Evolutionary conservation across 2,329 filamentous ascomycete genomes (phyloP).

Genomic region (Metarhizium sp.): DNA sequence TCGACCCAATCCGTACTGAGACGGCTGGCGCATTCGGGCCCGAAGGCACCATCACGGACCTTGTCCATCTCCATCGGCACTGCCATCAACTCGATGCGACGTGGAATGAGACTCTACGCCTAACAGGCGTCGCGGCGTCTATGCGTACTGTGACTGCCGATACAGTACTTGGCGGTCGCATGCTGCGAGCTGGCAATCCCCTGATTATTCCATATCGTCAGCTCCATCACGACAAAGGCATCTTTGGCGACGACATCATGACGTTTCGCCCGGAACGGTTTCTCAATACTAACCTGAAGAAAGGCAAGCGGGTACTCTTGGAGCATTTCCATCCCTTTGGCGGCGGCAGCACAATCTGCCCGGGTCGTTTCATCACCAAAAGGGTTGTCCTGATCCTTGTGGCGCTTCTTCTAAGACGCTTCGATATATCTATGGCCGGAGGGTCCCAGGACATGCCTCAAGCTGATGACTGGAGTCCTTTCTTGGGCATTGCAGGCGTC

Average conservation of each 20-base stretch:
- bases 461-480: not conserved
- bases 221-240: slow-evolving; percentile 13
- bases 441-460: not conserved
- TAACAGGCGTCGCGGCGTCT: slow-evolving; percentile 13
- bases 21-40: slow-evolving; percentile 13
- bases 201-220: slow-evolving; percentile 18
- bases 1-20: slow-evolving; percentile 12
- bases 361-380: slow-evolving; percentile 13
- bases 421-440: not conserved
- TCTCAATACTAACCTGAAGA: slow-evolving; percentile 9
- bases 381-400: slow-evolving; percentile 10
- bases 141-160: slow-evolving; percentile 14
- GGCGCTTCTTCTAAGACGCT: slow-evolving; percentile 14
- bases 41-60: slow-evolving; percentile 18
- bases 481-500: not conserved
- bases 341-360: slow-evolving; percentile 18
- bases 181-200: slow-evolving; percentile 14
- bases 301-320: not conserved
- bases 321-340: slow-evolving; percentile 16
- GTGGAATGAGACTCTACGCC: slow-evolving; percentile 18
- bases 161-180: slow-evolving; percentile 16
- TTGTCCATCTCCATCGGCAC: slow-evolving; percentile 17
- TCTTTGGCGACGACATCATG: slow-evolving; percentile 9
- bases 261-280: slow-evolving; percentile 10
- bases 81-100: slow-evolving; percentile 10